Conservation (phyloP, 768 basidiomycete genomes). For the Trametopsis cervina region DNA sequence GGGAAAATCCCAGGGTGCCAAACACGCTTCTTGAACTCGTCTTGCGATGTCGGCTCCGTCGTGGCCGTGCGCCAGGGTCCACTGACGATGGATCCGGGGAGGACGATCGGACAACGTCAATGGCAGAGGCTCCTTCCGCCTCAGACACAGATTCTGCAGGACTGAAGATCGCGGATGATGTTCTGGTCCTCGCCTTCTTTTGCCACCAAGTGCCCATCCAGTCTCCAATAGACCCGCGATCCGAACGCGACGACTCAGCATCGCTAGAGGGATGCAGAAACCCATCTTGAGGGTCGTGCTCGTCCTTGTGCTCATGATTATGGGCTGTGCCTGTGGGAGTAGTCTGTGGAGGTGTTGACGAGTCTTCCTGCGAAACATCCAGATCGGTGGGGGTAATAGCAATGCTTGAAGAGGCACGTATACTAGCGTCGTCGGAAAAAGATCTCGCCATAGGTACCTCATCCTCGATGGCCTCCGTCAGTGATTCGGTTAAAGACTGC, state of each 20-base stretch:
- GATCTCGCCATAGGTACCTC: slow-evolving; percentile 33
- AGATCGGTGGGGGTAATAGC: not conserved
- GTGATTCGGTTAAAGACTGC: slow-evolving; percentile 40
- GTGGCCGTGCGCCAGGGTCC: not conserved
- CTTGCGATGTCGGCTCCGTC: slow-evolving; percentile 1
- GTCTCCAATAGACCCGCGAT: slow-evolving; percentile 43
- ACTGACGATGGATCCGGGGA: slow-evolving; percentile 4
- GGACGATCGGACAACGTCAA: not conserved
- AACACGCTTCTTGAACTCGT: slow-evolving; percentile 52
- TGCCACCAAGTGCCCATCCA: slow-evolving; percentile 78
- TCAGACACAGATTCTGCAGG: slow-evolving; percentile 2
- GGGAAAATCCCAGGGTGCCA: slow-evolving; percentile 63
- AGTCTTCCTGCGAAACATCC: not conserved
- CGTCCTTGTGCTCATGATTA: not conserved
- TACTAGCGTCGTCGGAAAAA: slow-evolving; percentile 19
- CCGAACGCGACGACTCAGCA: slow-evolving; percentile 16
- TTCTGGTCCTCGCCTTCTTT: slow-evolving; percentile 27
- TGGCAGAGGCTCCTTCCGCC: not conserved
- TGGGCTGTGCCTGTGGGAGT: not conserved
- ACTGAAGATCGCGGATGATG: slow-evolving; percentile 17
- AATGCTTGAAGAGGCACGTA: slow-evolving; percentile 7
- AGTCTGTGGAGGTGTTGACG: not conserved
- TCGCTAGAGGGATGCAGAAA: not conserved
- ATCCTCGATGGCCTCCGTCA: slow-evolving; percentile 44
- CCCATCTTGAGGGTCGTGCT: slow-evolving; percentile 6